These are phyloP conservation scores for Haberlea rhodopensis DNA, from an alignment of 257 asterid genomes.

Conservation along the genomic window DNA sequence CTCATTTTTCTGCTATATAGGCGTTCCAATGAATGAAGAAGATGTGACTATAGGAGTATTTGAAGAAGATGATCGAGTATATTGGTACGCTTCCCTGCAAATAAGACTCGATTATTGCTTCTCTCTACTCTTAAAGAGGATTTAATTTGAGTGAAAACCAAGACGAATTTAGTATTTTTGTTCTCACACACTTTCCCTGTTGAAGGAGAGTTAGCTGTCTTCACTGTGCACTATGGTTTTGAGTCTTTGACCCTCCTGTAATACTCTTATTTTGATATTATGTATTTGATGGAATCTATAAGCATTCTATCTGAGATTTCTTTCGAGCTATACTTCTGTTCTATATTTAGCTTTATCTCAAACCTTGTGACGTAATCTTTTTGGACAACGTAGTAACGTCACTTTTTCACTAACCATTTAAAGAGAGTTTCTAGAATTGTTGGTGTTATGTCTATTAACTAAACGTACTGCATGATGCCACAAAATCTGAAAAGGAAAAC, in stretches of 20 bases:
- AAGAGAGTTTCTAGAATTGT: not conserved
- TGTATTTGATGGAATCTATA: slow-evolving; percentile 10
- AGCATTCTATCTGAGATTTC: not conserved
- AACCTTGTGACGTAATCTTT: not conserved
- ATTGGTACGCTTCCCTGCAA: slow-evolving; percentile 44
- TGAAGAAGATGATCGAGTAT: slow-evolving; percentile 63
- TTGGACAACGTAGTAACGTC: not conserved
- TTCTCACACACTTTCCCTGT: slow-evolving; percentile 1
- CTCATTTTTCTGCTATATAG: slow-evolving; percentile 34
- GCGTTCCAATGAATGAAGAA: slow-evolving; percentile 50
- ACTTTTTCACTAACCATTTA: not conserved
- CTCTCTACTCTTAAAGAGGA: slow-evolving; percentile 5
- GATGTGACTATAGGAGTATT: slow-evolving; percentile 40
- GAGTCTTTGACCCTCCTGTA: not conserved
- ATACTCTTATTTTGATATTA: slow-evolving; percentile 9
- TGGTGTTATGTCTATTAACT: slow-evolving; percentile 15
- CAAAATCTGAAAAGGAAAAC: slow-evolving; percentile 23
- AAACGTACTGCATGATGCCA: not conserved
- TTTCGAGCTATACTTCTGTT: not conserved
- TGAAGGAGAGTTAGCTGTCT: slow-evolving; percentile 11
- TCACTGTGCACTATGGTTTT: slow-evolving; percentile 7
- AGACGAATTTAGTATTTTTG: not conserved
- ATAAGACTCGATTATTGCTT: not conserved
- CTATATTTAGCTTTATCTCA: not conserved
- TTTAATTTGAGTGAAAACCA: not conserved